Percentiles rank a stretch among this genome's conserved stretches.
Conservation (phyloP, 305 asterid genomes). For the Solanum hybrid region DNA sequence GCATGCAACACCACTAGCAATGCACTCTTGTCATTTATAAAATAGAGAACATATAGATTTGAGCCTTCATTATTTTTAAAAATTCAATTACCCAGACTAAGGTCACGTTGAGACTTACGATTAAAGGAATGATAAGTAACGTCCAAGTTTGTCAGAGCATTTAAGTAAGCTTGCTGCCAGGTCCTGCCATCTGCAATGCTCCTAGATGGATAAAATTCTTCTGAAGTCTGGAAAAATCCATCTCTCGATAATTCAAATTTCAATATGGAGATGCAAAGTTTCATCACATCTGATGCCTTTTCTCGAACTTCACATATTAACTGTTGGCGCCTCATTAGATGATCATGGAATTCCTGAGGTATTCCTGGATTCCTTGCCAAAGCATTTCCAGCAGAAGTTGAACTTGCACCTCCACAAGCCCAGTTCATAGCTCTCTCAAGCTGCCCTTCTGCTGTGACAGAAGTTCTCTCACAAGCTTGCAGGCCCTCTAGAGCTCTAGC, state of each 20-base stretch:
- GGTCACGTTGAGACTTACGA: slow-evolving; percentile 36
- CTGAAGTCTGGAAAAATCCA: slow-evolving; percentile 54
- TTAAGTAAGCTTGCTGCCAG: slow-evolving; percentile 86
- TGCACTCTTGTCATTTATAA: not conserved
- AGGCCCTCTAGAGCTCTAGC: slow-evolving; percentile 75
- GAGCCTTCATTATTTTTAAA: not conserved
- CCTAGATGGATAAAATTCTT: slow-evolving; percentile 43
- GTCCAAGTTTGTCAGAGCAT: slow-evolving; percentile 67
- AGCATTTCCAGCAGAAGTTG: slow-evolving; percentile 46
- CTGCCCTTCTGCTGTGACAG: slow-evolving; percentile 86
- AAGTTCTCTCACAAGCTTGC: slow-evolving; percentile 77
- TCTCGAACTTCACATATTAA: slow-evolving; percentile 71
- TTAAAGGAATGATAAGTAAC: slow-evolving; percentile 72
- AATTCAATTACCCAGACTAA: not conserved
- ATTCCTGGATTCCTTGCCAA: slow-evolving; percentile 70
- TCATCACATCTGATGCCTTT: slow-evolving; percentile 76
- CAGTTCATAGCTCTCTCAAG: slow-evolving; percentile 99
- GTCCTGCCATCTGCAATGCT: slow-evolving; percentile 61
- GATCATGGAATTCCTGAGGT: slow-evolving; percentile 86
- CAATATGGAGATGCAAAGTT: slow-evolving; percentile 74
- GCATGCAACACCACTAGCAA: slow-evolving; percentile 1
- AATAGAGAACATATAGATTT: slow-evolving; percentile 10
- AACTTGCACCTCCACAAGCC: slow-evolving; percentile 96
- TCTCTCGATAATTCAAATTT: slow-evolving; percentile 97
- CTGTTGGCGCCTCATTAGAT: slow-evolving; percentile 59